A percentile compares a stretch with the other conserved stretches of the same genome.
Conservation (phyloP, 805 yeast genomes). For the Kuraishia capsulata region DNA sequence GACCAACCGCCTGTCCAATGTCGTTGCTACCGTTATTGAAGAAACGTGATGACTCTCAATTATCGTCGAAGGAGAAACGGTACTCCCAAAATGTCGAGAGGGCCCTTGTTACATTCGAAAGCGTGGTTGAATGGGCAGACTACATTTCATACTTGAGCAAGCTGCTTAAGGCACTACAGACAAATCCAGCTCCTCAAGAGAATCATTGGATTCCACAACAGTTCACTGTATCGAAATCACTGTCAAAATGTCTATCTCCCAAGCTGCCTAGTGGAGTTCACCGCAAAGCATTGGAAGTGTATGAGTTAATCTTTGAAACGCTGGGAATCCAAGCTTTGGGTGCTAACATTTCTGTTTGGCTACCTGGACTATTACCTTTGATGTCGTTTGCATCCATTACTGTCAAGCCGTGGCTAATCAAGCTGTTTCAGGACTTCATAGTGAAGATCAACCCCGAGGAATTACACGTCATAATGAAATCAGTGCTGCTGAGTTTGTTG, state of each 20-base stretch:
- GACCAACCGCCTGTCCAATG: no score
- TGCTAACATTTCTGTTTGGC: conserved; percentile 61
- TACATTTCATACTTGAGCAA: conserved; percentile 83
- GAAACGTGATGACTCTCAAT: conserved; percentile 9
- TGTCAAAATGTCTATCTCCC: conserved; percentile 75
- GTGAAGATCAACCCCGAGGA: conserved; percentile 38
- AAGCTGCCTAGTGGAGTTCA: conserved; percentile 93
- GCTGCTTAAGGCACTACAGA: conserved; percentile 61
- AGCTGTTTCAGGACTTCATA: conserved; percentile 47
- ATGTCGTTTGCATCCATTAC: conserved; percentile 84
- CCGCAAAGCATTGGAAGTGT: conserved; percentile 74
- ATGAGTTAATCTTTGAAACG: conserved; percentile 57
- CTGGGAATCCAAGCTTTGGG: conserved; percentile 49
- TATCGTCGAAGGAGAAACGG: conserved; percentile 60
- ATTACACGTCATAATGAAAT: conserved; percentile 50
- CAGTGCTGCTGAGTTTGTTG: conserved; percentile 63
- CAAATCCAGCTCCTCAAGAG: conserved; percentile 29
- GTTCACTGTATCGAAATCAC: conserved; percentile 54
- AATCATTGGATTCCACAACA: conserved; percentile 59
- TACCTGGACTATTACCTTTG: conserved; percentile 87
- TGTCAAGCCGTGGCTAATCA: conserved; percentile 71
- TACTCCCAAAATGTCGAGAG: conserved; percentile 60
- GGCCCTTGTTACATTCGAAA: conserved; percentile 66
- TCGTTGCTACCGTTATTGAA: conserved; percentile 6
- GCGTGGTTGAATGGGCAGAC: conserved; percentile 96